A percentile compares a stretch with the other conserved stretches of the same genome.
Conservation (phyloP, 306 rosid genomes). For the Malus fusca region DNA sequence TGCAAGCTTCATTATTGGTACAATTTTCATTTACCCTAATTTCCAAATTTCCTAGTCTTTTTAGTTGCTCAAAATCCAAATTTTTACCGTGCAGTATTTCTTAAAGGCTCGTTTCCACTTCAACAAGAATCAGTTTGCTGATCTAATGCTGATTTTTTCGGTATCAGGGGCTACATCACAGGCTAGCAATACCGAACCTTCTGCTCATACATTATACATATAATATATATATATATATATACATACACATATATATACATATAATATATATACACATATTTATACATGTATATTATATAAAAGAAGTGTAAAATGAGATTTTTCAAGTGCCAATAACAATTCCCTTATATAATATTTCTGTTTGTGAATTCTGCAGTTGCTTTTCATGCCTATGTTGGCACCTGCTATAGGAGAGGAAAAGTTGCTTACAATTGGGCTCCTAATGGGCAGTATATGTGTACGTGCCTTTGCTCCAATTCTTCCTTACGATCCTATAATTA, state of each 20-base stretch:
- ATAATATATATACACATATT: too few relatives aligned
- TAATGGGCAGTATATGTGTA: slow-evolving; percentile 48
- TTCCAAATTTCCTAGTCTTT: neutral
- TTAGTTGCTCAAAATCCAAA: neutral
- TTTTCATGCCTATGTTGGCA: slow-evolving; percentile 61
- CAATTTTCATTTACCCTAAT: neutral
- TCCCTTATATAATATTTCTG: neutral
- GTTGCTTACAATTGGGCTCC: slow-evolving; percentile 61
- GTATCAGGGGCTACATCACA: slow-evolving; percentile 58
- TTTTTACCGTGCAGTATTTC: slow-evolving; percentile 58
- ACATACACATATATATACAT: too few relatives aligned
- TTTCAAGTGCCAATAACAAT: too few relatives aligned
- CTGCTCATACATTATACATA: neutral
- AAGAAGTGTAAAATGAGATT: too few relatives aligned
- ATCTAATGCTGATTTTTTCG: slow-evolving; percentile 58
- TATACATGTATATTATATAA: too few relatives aligned
- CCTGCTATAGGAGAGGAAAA: slow-evolving; percentile 63
- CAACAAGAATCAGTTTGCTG: slow-evolving; percentile 74
- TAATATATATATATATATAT: rapidly evolving
- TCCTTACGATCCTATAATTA: neutral
- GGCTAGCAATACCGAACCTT: slow-evolving; percentile 26
- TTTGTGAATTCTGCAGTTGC: slow-evolving; percentile 39
- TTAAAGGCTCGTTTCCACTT: slow-evolving; percentile 82
- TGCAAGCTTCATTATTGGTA: slow-evolving; percentile 62
- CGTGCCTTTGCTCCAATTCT: slow-evolving; percentile 2